Conservation (phyloP, 495 filamentous ascomycete genomes). For the Parathielavia hyrcaniae region DNA sequence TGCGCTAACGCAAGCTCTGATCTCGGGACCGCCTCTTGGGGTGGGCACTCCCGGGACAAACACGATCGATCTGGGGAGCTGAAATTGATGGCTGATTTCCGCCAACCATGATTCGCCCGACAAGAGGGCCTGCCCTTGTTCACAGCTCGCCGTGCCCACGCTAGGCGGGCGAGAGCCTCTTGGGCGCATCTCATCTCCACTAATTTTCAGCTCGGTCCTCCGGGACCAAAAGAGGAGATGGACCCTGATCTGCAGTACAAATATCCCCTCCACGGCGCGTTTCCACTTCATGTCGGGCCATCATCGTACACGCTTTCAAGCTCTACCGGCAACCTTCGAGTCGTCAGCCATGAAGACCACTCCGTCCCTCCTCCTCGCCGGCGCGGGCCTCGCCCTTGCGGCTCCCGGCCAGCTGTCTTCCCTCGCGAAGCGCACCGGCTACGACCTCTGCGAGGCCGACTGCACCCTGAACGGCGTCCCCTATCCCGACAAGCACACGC, state of each 20-base stretch:
- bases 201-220: neutral
- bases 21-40: too few relatives aligned
- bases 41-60: neutral
- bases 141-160: neutral
- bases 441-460: slow-evolving; percentile 16
- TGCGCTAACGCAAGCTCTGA: neutral
- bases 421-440: slow-evolving; percentile 7
- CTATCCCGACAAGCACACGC: slow-evolving; percentile 14
- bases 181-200: neutral
- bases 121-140: neutral
- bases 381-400: slow-evolving; percentile 6
- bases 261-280: neutral
- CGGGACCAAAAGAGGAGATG: too few relatives aligned
- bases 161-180: neutral
- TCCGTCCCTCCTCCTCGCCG: neutral
- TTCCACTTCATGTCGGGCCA: too few relatives aligned
- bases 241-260: neutral
- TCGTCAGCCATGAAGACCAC: slow-evolving; percentile 1
- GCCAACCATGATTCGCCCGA: slow-evolving; percentile 5
- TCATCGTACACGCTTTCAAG: neutral
- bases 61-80: neutral
- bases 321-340: neutral
- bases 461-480: slow-evolving; percentile 12
- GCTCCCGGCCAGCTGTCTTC: neutral
- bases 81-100: neutral